Percentiles rank a stretch among this genome's conserved stretches.
Conservation (phyloP, 1,284 basidiomycete species). For the Cutaneotrichosporon arboriforme region DNA sequence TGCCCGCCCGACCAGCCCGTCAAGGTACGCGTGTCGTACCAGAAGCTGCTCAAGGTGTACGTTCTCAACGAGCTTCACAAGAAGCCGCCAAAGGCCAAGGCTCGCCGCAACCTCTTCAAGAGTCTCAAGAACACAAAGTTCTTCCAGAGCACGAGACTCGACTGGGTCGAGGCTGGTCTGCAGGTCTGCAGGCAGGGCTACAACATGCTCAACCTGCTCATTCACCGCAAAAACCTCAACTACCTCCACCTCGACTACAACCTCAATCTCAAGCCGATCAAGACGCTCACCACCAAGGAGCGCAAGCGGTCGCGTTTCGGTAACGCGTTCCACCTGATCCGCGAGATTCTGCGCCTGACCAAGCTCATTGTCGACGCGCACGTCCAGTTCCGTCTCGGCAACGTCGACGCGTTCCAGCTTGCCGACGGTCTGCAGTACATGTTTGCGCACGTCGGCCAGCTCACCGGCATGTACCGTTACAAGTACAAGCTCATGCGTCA, state of each 20-base stretch:
- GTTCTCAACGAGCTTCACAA: conserved; percentile 91
- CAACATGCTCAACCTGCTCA: conserved; percentile 98
- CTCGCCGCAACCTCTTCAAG: conserved; percentile 93
- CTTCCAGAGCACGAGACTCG: conserved; percentile 95
- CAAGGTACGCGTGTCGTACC: conserved; percentile 98
- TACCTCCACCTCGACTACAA: conserved; percentile 60
- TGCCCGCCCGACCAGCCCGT: conserved; percentile 94
- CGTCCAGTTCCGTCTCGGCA: conserved; percentile 96
- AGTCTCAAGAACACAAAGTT: conserved; percentile 98
- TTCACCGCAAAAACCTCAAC: conserved; percentile 99
- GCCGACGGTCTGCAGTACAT: conserved; percentile 98
- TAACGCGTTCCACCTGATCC: conserved; percentile 94
- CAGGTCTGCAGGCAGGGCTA: conserved; percentile 98
- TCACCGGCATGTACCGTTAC: conserved; percentile 96
- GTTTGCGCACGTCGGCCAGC: conserved; percentile 92
- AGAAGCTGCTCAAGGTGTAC: conserved; percentile 95
- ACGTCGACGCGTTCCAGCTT: conserved; percentile 98
- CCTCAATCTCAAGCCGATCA: conserved; percentile 74
- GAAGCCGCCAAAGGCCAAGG: conserved; percentile 88
- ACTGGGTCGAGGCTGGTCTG: conserved; percentile 98
- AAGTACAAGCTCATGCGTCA: conserved; percentile 99
- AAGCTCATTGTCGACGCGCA: conserved; percentile 98
- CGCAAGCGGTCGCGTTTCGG: conserved; percentile 99
- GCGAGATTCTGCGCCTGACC: conserved; percentile 93
- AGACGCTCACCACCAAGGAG: conserved; percentile 98